A percentile compares a stretch with the other conserved stretches of the same genome.
Conservation (phyloP, 352 stramenopile genomes). For the Pythium vanterpoolii region DNA sequence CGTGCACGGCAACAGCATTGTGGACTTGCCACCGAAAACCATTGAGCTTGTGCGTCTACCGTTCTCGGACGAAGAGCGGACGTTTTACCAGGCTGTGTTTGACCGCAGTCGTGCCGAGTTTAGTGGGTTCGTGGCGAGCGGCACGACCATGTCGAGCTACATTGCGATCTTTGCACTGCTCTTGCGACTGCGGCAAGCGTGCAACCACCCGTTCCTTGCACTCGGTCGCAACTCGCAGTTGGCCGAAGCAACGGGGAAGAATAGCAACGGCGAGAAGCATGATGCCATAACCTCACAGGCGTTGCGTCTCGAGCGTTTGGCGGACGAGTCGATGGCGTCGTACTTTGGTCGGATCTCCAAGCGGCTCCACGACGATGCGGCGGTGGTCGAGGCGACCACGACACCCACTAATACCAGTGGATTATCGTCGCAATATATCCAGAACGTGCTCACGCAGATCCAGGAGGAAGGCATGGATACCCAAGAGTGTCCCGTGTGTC, state of each 20-base stretch:
- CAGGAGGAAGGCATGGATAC: slow-evolving; percentile 67
- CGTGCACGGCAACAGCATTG: slow-evolving; percentile 51
- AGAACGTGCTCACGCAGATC: slow-evolving; percentile 74
- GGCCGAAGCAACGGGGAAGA: slow-evolving; percentile 15
- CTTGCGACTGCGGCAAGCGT: slow-evolving; percentile 86
- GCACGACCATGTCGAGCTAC: slow-evolving; percentile 75
- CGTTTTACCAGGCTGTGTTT: slow-evolving; percentile 87
- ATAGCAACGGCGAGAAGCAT: background rate
- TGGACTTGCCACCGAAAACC: slow-evolving; percentile 70
- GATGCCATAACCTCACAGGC: slow-evolving; percentile 10
- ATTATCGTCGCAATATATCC: slow-evolving; percentile 41
- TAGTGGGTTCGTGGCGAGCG: slow-evolving; percentile 81
- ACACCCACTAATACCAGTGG: slow-evolving; percentile 2
- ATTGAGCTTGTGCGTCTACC: slow-evolving; percentile 61
- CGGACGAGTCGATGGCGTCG: slow-evolving; percentile 45
- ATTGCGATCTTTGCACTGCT: slow-evolving; percentile 88
- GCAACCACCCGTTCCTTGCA: slow-evolving; percentile 86
- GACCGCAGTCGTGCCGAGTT: slow-evolving; percentile 86
- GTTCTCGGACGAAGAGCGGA: slow-evolving; percentile 73
- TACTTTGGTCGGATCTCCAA: slow-evolving; percentile 64
- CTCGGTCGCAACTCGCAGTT: slow-evolving; percentile 64
- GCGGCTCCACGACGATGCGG: slow-evolving; percentile 48
- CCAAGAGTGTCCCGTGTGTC: slow-evolving; percentile 84
- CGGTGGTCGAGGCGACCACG: slow-evolving; percentile 16
- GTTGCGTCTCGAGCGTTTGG: slow-evolving; percentile 41